A percentile compares a stretch with the other conserved stretches of the same genome.
Conservation (phyloP, 176 grass and related monocot genomes). For the Stipa capillata region DNA sequence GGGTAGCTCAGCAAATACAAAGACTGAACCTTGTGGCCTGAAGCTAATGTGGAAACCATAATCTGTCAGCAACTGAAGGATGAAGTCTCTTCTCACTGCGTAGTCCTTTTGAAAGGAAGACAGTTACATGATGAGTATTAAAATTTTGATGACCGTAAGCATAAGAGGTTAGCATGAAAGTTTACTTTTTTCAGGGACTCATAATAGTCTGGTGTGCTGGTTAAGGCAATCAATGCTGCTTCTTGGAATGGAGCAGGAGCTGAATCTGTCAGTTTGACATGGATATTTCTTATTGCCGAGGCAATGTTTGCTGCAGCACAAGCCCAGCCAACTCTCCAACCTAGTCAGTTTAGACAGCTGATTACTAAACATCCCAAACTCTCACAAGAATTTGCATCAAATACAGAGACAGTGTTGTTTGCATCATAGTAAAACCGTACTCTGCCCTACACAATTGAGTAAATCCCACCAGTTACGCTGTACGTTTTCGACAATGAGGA, state of each 20-base stretch:
- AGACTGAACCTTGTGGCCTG: conserved; percentile 78
- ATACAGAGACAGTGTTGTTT: neutral
- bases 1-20: conserved; percentile 76
- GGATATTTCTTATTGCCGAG: conserved; percentile 80
- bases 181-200: conserved; percentile 66
- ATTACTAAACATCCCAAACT: neutral
- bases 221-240: conserved; percentile 65
- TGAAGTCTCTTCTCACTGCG: conserved; percentile 49
- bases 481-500: conserved; percentile 47
- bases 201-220: conserved; percentile 49
- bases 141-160: neutral
- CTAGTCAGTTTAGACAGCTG: conserved; percentile 12
- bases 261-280: conserved; percentile 83
- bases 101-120: conserved; percentile 55
- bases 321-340: conserved; percentile 96
- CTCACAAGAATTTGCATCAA: neutral
- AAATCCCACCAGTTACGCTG: conserved; percentile 72
- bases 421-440: neutral
- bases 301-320: conserved; percentile 62
- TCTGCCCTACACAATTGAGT: neutral
- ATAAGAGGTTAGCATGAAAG: neutral
- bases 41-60: conserved; percentile 59
- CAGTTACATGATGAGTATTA: neutral
- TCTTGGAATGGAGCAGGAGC: conserved; percentile 97
- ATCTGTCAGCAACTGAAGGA: conserved; percentile 62